Evolutionary conservation across 2,329 filamentous ascomycete species (phyloP).

Genomic region (Verticillium longisporum): DNA sequence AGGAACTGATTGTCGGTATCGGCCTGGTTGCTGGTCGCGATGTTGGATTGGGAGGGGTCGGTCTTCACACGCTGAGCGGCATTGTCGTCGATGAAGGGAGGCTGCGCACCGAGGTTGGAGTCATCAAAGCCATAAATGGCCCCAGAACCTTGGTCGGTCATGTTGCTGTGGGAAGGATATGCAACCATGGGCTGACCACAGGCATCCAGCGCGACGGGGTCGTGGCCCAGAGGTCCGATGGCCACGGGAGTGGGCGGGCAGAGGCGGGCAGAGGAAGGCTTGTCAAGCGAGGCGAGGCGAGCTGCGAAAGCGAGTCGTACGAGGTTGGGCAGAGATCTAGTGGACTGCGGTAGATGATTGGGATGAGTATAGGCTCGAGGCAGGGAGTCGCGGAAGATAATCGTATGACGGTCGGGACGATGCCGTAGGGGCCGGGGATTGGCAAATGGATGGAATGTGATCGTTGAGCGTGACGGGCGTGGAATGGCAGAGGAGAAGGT

Average conservation of each 20-base stretch:
- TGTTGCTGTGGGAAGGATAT: slow-evolving; percentile 16
- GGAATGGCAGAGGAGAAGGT: background rate
- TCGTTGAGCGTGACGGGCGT: background rate
- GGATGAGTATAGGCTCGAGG: background rate
- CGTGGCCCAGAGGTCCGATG: background rate
- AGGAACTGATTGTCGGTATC: slow-evolving; percentile 21
- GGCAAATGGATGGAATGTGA: slow-evolving; percentile 5
- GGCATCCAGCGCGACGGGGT: slow-evolving; percentile 1
- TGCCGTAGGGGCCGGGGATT: background rate
- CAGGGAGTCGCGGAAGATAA: background rate
- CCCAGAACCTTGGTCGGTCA: slow-evolving; percentile 33
- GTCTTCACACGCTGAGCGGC: slow-evolving; percentile 12
- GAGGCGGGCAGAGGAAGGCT: background rate
- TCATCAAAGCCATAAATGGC: slow-evolving; percentile 39
- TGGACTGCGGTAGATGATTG: background rate
- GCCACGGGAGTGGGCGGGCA: slow-evolving; percentile 4
- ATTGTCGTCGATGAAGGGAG: slow-evolving; percentile 24
- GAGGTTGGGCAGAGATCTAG: background rate
- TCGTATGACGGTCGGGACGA: slow-evolving; percentile 1
- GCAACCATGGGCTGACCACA: slow-evolving; percentile 14
- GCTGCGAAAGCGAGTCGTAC: background rate
- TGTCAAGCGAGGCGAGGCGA: background rate
- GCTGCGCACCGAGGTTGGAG: slow-evolving; percentile 22
- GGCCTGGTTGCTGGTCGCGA: slow-evolving; percentile 20
- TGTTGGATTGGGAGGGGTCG: slow-evolving; percentile 9